Conservation (phyloP, 176 grass and related monocot genomes). For the Tuctoria greenei region DNA sequence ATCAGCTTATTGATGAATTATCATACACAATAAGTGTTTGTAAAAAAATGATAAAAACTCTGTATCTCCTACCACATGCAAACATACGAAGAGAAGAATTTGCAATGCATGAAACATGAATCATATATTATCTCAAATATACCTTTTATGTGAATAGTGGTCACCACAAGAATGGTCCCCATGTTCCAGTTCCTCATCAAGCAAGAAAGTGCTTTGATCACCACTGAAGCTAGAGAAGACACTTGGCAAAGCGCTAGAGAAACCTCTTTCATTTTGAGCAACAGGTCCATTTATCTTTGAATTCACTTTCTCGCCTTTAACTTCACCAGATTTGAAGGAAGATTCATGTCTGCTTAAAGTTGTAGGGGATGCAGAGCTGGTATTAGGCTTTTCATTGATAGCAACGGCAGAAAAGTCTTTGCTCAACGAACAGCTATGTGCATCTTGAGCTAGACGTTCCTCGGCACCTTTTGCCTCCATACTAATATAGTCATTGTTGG, state of each 20-base stretch:
- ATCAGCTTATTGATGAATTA: background rate
- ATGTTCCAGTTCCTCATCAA: conserved; percentile 79
- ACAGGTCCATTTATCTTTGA: conserved; percentile 35
- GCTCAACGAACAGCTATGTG: conserved; percentile 36
- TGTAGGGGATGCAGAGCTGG: conserved; percentile 16
- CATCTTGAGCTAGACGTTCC: conserved; percentile 32
- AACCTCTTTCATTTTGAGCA: conserved; percentile 39
- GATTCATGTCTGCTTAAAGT: conserved; percentile 36
- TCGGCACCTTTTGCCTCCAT: conserved; percentile 29
- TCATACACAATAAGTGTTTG: background rate
- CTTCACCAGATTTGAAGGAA: conserved; percentile 32
- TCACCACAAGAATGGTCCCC: conserved; percentile 31
- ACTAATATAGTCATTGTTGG: conserved; percentile 20
- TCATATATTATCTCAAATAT: conserved; percentile 11
- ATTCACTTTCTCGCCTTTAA: conserved; percentile 42
- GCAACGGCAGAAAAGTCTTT: conserved; percentile 34
- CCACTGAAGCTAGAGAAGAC: conserved; percentile 39
- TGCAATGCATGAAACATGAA: background rate
- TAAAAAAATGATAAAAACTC: background rate
- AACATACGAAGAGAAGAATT: background rate
- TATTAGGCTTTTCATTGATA: conserved; percentile 37
- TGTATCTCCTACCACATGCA: conserved; percentile 5
- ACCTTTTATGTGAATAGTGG: conserved; percentile 67
- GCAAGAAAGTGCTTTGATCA: conserved; percentile 83
- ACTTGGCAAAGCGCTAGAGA: conserved; percentile 34